Conservation (phyloP, 2,329 filamentous ascomycete genomes). For the Periconia sp. region DNA sequence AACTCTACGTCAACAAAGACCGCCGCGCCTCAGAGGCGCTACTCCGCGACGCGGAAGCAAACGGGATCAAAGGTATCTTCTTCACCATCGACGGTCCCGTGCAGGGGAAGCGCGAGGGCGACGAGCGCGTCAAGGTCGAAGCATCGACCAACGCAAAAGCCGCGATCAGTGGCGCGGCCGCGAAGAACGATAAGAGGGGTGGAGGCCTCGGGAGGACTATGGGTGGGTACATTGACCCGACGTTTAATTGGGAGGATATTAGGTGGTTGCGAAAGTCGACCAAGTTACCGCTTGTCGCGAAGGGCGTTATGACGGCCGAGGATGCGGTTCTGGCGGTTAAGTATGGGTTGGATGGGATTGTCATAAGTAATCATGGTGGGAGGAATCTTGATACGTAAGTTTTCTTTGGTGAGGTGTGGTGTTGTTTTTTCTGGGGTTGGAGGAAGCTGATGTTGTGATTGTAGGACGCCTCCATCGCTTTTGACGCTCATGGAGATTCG, state of each 20-base stretch:
- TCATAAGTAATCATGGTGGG: slow-evolving; percentile 55
- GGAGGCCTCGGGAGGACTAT: slow-evolving; percentile 60
- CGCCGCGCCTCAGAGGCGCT: slow-evolving; percentile 12
- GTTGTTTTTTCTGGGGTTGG: not conserved
- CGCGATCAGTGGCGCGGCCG: slow-evolving; percentile 54
- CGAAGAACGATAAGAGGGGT: slow-evolving; percentile 57
- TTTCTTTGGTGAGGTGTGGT: not conserved
- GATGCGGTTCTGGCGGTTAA: slow-evolving; percentile 45
- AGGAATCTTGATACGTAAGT: slow-evolving; percentile 46
- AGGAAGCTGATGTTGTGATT: not conserved
- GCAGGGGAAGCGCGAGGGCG: slow-evolving; percentile 26
- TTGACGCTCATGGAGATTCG: slow-evolving; percentile 65
- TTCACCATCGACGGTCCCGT: slow-evolving; percentile 29
- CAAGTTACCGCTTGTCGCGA: slow-evolving; percentile 39
- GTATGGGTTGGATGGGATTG: slow-evolving; percentile 46
- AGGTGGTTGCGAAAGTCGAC: slow-evolving; percentile 40
- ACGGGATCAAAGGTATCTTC: slow-evolving; percentile 18
- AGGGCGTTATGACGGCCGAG: slow-evolving; percentile 43
- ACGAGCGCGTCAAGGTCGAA: slow-evolving; percentile 34
- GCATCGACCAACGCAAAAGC: slow-evolving; percentile 23
- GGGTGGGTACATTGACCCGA: slow-evolving; percentile 60
- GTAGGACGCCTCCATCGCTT: slow-evolving; percentile 54
- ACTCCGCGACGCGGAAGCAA: slow-evolving; percentile 17
- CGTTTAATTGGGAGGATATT: slow-evolving; percentile 52
- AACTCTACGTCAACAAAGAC: slow-evolving; percentile 29